Evolutionary conservation across 2,329 filamentous ascomycete genomes (phyloP).

Genomic region (Venturiaceae sp.): DNA sequence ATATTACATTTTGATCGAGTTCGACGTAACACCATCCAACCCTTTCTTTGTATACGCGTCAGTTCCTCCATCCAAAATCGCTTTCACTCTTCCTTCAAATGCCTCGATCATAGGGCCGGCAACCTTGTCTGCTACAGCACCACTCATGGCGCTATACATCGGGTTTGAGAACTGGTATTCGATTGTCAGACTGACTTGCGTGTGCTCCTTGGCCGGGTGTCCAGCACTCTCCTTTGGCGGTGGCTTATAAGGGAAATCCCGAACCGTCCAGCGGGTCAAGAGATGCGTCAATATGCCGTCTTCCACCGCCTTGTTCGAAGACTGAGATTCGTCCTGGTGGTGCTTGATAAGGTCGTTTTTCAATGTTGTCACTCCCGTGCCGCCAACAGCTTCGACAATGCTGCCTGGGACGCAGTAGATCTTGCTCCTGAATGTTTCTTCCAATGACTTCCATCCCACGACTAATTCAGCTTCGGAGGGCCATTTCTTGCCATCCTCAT

Average conservation of each 20-base stretch:
- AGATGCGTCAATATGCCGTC: constrained; percentile 53
- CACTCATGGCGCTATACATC: constrained; percentile 74
- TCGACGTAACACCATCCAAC: neutral
- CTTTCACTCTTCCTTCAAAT: constrained; percentile 68
- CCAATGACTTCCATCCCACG: constrained; percentile 75
- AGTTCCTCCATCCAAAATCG: neutral
- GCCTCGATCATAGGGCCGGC: constrained; percentile 85
- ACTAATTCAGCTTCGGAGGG: constrained; percentile 71
- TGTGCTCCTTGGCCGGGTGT: constrained; percentile 38
- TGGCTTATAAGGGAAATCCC: constrained; percentile 37
- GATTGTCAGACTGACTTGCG: constrained; percentile 66
- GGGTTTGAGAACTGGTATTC: constrained; percentile 81
- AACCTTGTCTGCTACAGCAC: constrained; percentile 72
- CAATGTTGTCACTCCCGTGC: constrained; percentile 30
- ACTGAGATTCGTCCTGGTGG: neutral
- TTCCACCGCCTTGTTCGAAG: constrained; percentile 9
- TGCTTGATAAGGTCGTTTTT: neutral
- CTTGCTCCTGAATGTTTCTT: constrained; percentile 72
- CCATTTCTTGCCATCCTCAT: constrained; percentile 35
- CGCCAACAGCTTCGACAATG: constrained; percentile 70
- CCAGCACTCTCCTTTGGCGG: constrained; percentile 21
- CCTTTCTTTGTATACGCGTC: neutral
- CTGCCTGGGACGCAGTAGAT: constrained; percentile 66
- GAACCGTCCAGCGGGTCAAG: constrained; percentile 59
- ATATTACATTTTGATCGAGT: neutral